These are phyloP conservation scores for Vitellaria paradoxa DNA, from an alignment of 179 eudicot species.

Conservation along the genomic window DNA sequence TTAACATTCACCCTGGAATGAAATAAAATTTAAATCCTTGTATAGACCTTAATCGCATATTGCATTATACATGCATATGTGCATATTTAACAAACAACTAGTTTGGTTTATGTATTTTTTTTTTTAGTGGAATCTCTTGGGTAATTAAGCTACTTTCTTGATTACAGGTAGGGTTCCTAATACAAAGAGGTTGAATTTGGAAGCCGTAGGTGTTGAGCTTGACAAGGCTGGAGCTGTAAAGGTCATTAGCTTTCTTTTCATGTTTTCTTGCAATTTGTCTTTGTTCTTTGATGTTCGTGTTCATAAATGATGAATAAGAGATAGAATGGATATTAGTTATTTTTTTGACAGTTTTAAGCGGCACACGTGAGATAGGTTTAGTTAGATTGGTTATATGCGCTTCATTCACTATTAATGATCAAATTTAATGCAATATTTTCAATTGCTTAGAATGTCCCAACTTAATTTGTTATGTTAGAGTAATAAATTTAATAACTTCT, in stretches of 20 bases:
- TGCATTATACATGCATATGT: too few species aligned
- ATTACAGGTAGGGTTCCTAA: conserved; percentile 79
- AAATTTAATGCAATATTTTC: background rate
- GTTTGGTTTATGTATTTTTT: too few species aligned
- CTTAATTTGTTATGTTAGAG: background rate
- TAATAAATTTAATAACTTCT: too few species aligned
- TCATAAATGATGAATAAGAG: background rate
- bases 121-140: too few species aligned
- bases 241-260: conserved; percentile 37
- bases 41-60: too few species aligned
- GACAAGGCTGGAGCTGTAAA: conserved; percentile 70
- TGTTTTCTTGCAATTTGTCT: background rate
- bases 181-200: conserved; percentile 81
- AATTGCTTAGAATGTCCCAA: background rate
- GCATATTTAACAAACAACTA: too few species aligned
- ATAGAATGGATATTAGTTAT: background rate
- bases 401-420: background rate
- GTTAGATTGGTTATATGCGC: too few species aligned
- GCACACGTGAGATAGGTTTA: background rate
- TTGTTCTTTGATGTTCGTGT: background rate
- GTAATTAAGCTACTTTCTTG: background rate
- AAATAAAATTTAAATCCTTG: too few species aligned
- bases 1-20: too few species aligned
- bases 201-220: conserved; percentile 77
- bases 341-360: background rate